Evolutionary conservation across 352 stramenopile genomes (phyloP), one percentile per base, ranked within the genome.

Genomic region (Albugo laibachii): DNA sequence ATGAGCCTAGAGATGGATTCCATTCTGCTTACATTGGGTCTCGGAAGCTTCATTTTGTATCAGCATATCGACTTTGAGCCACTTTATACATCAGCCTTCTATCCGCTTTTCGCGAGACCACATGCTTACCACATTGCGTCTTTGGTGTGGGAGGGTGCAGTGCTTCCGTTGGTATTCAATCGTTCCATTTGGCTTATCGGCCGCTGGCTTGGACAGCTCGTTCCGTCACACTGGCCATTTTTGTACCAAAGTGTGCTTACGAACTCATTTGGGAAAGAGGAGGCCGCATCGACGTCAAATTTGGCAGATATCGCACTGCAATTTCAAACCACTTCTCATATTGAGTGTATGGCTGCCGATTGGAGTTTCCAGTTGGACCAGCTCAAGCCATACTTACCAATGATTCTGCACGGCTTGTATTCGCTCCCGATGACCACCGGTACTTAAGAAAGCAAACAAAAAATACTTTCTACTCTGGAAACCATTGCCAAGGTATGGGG

Each of bases 1-100:
- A 15, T 41, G 48, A 40, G 81, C 48, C 49, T 88, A 10, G 68
- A 84, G 16, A 68, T 73, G 15, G 79, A 92, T 53, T 72, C 79
- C 1, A 63, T 92, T 45, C 62, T 92, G 43, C 60, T 92, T 18
- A 76, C 76, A 20, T 73, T 86, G 40, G 79, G 79, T 1, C 53
- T 89, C 11, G 71, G 76, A 14, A 88, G 74, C 53, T 92, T 89
- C 54, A 77, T 89, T 47, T 69, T 92, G 6, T 77, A 92, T 55
- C 72, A 87, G 37, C 74, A 68, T 41, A 88, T 92, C 39, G 76
- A 89, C 15, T 92, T 92, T 55, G 76, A 89, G 55, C 79, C 71
- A 8, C 89, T 76, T 74, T 92, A 89, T 48, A 57, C 83, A 0
- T 46, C 56, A 34, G 71, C 79, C 36, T 61, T 92, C 12, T 76